Evolutionary conservation across 768 basidiomycete species (phyloP), one percentile per base, ranked within the genome.

Genomic region (Chalciporus piperatus): DNA sequence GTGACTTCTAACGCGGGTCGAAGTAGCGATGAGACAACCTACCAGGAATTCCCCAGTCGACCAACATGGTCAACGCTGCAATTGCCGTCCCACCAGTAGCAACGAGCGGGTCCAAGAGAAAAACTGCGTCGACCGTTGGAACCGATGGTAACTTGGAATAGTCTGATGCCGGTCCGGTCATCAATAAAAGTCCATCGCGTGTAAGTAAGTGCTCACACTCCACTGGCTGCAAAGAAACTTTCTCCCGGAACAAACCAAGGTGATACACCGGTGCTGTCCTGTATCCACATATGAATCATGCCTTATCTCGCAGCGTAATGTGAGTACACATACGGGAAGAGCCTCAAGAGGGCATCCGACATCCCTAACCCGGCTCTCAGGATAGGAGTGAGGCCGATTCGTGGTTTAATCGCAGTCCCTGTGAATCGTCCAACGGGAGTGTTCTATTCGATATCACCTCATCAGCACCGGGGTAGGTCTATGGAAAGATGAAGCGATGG

Each of bases 11-110:
- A 35, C 45, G 14, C 48, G 13, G 28, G 37, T 13, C 14, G 25
- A 32, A 39, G 12, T 27, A 41, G 12, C 23, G 32, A 32, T 39
- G 7, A n/a, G 8, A 37, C 16, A 44, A 63, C 79, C 56, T 58
- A 89, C 90, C 52, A 14, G 85, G 75, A 59, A 91, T 77, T 25
- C 90, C 89, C 90, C 89, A 92, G 48, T 92, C 92, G 2, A 76
- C 60, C 47, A 96, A 77, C 92, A 97, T 98, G 45, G 79, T 63
- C 49, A 98, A 67, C 9, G 95, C 95, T 16, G 96, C 94, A 55
- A 80, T 78, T 3, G 90, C 92, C 4, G 96, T 98, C 11, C 92
- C 90, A 46, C 94, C 96, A 3, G 96, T 98, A 0, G 96, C 96
- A 60, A 98, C 85, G 28, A 98, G 72, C 16, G 96, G 96, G 59